These are phyloP conservation scores for Entomortierella chlamydospora DNA, from an alignment of 192 early-diverging fungal species.

Conservation along the genomic window DNA sequence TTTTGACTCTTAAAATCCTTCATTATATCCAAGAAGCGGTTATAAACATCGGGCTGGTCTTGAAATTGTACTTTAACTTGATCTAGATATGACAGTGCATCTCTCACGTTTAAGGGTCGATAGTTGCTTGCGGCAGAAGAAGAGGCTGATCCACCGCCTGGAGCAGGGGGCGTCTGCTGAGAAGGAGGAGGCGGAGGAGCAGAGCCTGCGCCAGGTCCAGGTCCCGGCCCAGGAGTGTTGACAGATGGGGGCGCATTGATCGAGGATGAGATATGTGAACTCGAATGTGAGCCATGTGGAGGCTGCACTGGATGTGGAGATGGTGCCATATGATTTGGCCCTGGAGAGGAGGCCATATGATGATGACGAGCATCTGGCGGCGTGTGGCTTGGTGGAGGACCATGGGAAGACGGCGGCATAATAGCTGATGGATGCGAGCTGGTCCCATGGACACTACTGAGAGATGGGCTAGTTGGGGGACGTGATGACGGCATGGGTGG, in stretches of 20 bases:
- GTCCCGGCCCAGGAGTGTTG: slow-evolving; percentile 13
- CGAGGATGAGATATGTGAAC: slow-evolving; percentile 46
- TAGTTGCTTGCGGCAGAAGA: slow-evolving; percentile 49
- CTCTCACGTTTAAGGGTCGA: slow-evolving; percentile 86
- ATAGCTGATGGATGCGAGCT: slow-evolving; percentile 42
- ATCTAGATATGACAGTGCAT: slow-evolving; percentile 96
- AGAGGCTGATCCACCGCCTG: slow-evolving; percentile 20
- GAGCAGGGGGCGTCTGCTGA: slow-evolving; percentile 34
- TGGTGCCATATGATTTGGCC: slow-evolving; percentile 41
- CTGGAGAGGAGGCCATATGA: slow-evolving; percentile 45
- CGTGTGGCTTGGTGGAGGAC: slow-evolving; percentile 44
- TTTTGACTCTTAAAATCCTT: slow-evolving; percentile 98
- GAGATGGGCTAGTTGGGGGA: slow-evolving; percentile 40
- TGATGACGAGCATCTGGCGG: slow-evolving; percentile 38
- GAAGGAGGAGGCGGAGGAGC: slow-evolving; percentile 35
- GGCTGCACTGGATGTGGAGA: slow-evolving; percentile 47
- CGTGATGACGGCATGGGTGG: slow-evolving; percentile 50
- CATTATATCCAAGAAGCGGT: slow-evolving; percentile 99
- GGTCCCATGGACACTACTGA: slow-evolving; percentile 29
- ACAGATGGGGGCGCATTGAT: slow-evolving; percentile 47
- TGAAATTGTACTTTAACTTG: slow-evolving; percentile 94
- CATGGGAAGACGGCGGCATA: slow-evolving; percentile 51
- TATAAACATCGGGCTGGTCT: slow-evolving; percentile 96
- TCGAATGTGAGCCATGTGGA: slow-evolving; percentile 31
- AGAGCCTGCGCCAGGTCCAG: slow-evolving; percentile 14